phyloP scores from a whole-genome alignment of 1,139 yeast genomes.

The Dujonia santamariae region DNA sequence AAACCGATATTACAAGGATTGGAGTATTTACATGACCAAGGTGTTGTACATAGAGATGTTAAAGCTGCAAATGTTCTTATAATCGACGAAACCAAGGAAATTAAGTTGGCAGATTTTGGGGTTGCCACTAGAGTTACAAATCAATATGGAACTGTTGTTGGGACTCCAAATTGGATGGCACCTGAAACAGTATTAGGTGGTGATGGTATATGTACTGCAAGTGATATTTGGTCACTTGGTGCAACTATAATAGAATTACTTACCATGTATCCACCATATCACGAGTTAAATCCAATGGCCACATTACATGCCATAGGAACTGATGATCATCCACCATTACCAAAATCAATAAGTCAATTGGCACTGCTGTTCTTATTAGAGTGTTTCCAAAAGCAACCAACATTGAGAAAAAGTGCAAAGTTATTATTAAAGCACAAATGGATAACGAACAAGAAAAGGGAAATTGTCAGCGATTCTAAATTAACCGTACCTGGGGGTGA shows the following conservation, averaged over 20 bases:
- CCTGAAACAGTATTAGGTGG: conserved; percentile 74
- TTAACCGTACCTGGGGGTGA: background rate
- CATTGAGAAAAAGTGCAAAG: conserved; percentile 55
- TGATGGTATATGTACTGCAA: conserved; percentile 83
- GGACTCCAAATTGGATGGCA: conserved; percentile 89
- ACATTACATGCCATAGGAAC: conserved; percentile 91
- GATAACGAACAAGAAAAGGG: conserved; percentile 28
- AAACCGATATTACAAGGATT: conserved; percentile 75
- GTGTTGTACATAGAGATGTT: conserved; percentile 75
- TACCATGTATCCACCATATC: conserved; percentile 87
- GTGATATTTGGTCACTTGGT: conserved; percentile 93
- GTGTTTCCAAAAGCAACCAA: conserved; percentile 80
- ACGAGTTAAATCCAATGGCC: conserved; percentile 77
- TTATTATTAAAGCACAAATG: conserved; percentile 61
- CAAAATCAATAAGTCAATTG: conserved; percentile 51
- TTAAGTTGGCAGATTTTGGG: conserved; percentile 78
- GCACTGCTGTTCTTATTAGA: conserved; percentile 64
- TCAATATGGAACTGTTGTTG: conserved; percentile 48
- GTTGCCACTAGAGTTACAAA: conserved; percentile 58
- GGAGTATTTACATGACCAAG: conserved; percentile 62
- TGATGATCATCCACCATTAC: conserved; percentile 78
- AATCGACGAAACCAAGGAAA: conserved; percentile 49
- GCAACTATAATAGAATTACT: conserved; percentile 87
- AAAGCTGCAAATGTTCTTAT: conserved; percentile 76
- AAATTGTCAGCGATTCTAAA: background rate